phyloP scores from a whole-genome alignment of 176 grass and related monocot genomes.

The Avena insularis region DNA sequence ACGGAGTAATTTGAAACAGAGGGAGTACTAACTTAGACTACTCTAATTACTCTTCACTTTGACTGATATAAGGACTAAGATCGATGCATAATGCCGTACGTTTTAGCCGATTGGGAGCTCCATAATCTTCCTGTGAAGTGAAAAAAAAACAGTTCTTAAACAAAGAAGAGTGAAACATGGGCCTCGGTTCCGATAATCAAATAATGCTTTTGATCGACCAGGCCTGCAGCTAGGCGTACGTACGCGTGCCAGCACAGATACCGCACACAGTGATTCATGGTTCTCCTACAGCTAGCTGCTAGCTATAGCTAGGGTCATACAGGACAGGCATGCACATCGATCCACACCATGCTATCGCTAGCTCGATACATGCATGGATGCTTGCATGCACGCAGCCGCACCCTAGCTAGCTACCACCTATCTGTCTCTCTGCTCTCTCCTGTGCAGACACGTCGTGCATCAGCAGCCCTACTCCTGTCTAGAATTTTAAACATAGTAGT shows the following conservation, averaged over 20 bases:
- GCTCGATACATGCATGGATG: slow-evolving; percentile 2
- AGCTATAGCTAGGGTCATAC: not conserved
- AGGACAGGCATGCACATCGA: slow-evolving; percentile 27
- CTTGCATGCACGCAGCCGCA: not conserved
- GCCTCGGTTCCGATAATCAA: not conserved
- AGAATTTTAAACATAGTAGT: not conserved
- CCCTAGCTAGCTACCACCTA: slow-evolving; percentile 39
- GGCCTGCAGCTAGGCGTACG: not conserved
- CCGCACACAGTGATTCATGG: not conserved
- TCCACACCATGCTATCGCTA: not conserved
- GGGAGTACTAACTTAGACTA: too few species aligned
- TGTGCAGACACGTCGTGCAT: slow-evolving; percentile 31
- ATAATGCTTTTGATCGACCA: not conserved
- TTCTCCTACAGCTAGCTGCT: not conserved
- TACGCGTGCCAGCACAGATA: not conserved
- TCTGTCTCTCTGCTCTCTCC: slow-evolving; percentile 23
- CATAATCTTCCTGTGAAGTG: not conserved
- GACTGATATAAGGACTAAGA: not conserved
- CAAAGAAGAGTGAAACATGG: not conserved
- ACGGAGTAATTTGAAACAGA: too few species aligned
- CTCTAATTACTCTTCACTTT: too few species aligned
- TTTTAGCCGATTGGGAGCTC: not conserved
- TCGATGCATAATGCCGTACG: not conserved
- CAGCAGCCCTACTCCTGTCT: not conserved
- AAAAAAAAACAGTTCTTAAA: not conserved